Evolutionary conservation across 2,329 filamentous ascomycete species (phyloP).

Genomic region (Epichloe festucae): DNA sequence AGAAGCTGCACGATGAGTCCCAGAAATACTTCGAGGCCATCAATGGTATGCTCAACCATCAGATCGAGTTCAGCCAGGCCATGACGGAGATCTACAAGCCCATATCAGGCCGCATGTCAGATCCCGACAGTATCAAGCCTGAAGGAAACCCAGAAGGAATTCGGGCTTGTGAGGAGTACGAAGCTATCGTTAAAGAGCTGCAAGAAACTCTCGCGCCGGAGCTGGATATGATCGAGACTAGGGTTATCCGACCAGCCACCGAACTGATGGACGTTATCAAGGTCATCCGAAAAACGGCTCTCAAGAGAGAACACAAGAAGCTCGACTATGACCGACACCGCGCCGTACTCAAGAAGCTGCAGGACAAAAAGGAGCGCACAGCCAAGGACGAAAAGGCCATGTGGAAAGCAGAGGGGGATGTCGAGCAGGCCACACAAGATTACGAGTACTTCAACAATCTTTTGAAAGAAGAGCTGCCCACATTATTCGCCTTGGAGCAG

Average conservation of each 20-base stretch:
- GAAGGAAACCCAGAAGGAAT: conserved; percentile 92
- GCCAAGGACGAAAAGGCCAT: conserved; percentile 95
- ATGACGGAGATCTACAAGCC: conserved; percentile 97
- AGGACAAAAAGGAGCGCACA: conserved; percentile 94
- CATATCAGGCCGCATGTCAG: conserved; percentile 89
- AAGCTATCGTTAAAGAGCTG: conserved; percentile 77
- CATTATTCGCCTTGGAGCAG: conserved; percentile 76
- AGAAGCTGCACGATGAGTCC: conserved; percentile 91
- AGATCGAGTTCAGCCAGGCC: conserved; percentile 95
- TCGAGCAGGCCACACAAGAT: conserved; percentile 85
- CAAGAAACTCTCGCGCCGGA: conserved; percentile 82
- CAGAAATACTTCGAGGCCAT: conserved; percentile 97
- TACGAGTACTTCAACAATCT: conserved; percentile 98
- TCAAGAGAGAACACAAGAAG: conserved; percentile 94
- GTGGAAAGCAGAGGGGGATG: conserved; percentile 87
- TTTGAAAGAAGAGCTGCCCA: conserved; percentile 88
- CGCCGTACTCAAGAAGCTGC: conserved; percentile 74
- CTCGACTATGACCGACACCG: conserved; percentile 89
- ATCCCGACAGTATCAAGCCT: conserved; percentile 68
- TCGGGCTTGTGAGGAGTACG: conserved; percentile 90
- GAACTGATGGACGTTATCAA: conserved; percentile 94
- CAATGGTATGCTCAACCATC: conserved; percentile 93
- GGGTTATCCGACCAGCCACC: conserved; percentile 83
- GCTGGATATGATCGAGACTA: conserved; percentile 90
- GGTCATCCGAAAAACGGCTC: conserved; percentile 73